phyloP scores from a whole-genome alignment of 441 rosid genomes.

The Aquilaria agallochum region DNA sequence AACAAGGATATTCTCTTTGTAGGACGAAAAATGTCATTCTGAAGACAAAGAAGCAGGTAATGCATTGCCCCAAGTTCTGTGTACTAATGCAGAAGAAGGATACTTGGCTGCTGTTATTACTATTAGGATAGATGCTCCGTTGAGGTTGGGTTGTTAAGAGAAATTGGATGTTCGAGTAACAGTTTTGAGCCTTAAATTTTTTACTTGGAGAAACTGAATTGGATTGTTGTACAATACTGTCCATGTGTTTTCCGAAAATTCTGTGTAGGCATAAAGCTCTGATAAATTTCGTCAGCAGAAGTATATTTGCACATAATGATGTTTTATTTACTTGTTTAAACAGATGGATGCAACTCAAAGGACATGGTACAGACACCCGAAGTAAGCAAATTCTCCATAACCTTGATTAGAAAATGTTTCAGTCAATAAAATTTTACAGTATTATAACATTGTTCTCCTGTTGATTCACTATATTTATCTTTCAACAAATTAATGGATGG shows the following conservation, averaged over 20 bases:
- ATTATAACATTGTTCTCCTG: not conserved
- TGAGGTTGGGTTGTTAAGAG: no score
- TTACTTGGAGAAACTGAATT: not conserved
- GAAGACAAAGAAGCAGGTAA: slow-evolving; percentile 16
- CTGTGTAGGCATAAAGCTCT: not conserved
- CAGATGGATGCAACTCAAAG: slow-evolving; percentile 26
- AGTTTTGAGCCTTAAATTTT: not conserved
- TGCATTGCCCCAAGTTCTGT: not conserved
- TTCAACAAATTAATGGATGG: slow-evolving; percentile 12
- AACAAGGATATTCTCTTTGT: slow-evolving; percentile 8
- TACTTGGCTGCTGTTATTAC: no score
- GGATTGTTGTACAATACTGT: not conserved
- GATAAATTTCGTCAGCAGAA: not conserved
- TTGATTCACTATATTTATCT: slow-evolving; percentile 3
- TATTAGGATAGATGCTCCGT: no score
- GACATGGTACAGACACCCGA: slow-evolving; percentile 11
- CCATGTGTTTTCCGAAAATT: slow-evolving; percentile 4
- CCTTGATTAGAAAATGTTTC: not conserved
- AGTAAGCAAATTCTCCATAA: slow-evolving; percentile 21
- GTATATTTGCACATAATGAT: not conserved
- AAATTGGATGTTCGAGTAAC: not conserved
- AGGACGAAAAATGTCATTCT: slow-evolving; percentile 17
- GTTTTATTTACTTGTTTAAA: slow-evolving; percentile 10
- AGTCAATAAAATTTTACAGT: not conserved
- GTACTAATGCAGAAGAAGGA: no score